A percentile compares a stretch with the other conserved stretches of the same genome.
phyloP scores from a whole-genome alignment of 2,329 filamentous ascomycete genomes.

The Penicillium sp. region DNA sequence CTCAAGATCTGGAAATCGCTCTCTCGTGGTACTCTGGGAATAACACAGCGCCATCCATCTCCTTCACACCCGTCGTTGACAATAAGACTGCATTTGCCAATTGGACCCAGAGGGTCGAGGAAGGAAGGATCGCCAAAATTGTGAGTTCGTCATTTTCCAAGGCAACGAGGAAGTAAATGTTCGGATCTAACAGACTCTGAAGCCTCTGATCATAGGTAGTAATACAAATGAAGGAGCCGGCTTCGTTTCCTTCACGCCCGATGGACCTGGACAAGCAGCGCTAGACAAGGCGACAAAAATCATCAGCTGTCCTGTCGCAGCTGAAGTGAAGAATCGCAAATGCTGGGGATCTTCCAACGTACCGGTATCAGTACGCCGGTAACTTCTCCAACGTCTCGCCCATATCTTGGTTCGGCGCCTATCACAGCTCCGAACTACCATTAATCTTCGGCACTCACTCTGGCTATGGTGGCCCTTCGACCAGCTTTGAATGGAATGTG shows the following conservation, averaged over 20 bases:
- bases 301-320: conserved; percentile 32
- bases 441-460: background rate
- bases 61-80: conserved; percentile 6
- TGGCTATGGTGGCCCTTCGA: conserved; percentile 4
- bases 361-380: conserved; percentile 44
- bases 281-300: conserved; percentile 7
- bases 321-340: conserved; percentile 28
- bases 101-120: conserved; percentile 3
- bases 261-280: conserved; percentile 7
- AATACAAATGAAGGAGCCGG: conserved; percentile 13
- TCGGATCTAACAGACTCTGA: background rate
- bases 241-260: conserved; percentile 7
- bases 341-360: conserved; percentile 32
- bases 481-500: conserved; percentile 11
- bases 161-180: background rate
- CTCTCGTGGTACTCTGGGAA: conserved; percentile 24
- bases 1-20: conserved; percentile 22
- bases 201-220: conserved; percentile 11
- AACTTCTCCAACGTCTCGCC: conserved; percentile 43
- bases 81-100: conserved; percentile 7
- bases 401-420: conserved; percentile 8
- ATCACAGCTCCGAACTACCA: conserved; percentile 5
- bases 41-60: conserved; percentile 3
- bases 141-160: background rate
- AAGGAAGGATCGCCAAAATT: conserved; percentile 6